Base-by-base conservation (phyloP, 2,329 filamentous ascomycete genomes). In the Xylaria arbuscula region DNA sequence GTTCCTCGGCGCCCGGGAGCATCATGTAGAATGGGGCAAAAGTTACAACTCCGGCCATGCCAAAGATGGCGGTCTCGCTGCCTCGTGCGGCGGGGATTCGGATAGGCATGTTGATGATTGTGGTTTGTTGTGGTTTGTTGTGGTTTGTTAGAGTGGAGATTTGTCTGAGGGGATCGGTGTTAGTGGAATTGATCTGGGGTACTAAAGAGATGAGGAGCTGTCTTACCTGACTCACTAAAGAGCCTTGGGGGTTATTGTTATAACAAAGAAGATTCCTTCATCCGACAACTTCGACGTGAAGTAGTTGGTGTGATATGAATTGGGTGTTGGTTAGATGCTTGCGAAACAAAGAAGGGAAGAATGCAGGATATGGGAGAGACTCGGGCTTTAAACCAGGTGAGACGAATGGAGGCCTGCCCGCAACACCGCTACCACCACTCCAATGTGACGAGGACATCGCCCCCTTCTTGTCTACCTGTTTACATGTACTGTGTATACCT, bases 21-120 rank as follows among this genome's bases (percentile, higher is more conserved):
- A 88, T 81, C 74, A 88, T 81, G 80, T 87, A 88, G 74, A 89
- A 82, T 34, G 87, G 87, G 1, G 86, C 83, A 64, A 89, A 83
- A 72, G 82, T 85, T 55, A 79, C 82, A 67, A 87, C 80, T 68
- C 86, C 86, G 28, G 86, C 87, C 47, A 85, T 81, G 65, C 85
- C 84, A 76, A 87, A 86, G 78, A 81, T 83, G 73, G 86, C 77
- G 68, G 85, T 78, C 79, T 89, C 87, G 53, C 82, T 80, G 68
- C 79, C 74, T 72, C 79, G 79, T 74, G 86, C 82, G 66, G 80
- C 80, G 72, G 87, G 86, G 65, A 89, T 83, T 75, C 82, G 83
- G 74, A 84, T 76, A 64, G 83, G 82, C 86, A 88, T 88, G 72
- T 69, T 84, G 78, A 66, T 67, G 19, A 48, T 34, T 36, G 50